Conservation (phyloP, 805 yeast genomes). For the Ogataea nonfermentans region DNA sequence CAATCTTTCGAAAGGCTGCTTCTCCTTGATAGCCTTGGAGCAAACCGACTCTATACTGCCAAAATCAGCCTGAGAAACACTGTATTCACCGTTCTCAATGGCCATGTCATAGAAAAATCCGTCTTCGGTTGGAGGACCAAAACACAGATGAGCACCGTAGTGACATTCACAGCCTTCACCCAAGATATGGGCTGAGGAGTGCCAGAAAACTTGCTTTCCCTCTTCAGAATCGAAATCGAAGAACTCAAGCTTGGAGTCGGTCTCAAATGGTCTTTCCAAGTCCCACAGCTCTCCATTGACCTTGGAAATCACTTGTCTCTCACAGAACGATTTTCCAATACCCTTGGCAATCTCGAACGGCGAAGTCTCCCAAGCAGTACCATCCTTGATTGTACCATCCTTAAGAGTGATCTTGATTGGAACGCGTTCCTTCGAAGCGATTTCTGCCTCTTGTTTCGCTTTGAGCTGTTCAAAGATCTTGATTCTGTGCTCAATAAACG, state of each 20-base stretch:
- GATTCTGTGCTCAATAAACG: slow-evolving; percentile 75
- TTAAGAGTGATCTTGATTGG: slow-evolving; percentile 78
- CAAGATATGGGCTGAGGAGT: slow-evolving; percentile 94
- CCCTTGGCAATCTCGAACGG: slow-evolving; percentile 82
- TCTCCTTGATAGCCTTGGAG: slow-evolving; percentile 87
- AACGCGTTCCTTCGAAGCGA: slow-evolving; percentile 54
- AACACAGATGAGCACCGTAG: slow-evolving; percentile 86
- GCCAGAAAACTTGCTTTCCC: slow-evolving; percentile 97
- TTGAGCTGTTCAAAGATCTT: slow-evolving; percentile 76
- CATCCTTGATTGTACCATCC: slow-evolving; percentile 80
- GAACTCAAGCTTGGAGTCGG: slow-evolving; percentile 65
- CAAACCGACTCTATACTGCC: slow-evolving; percentile 80
- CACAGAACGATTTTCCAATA: slow-evolving; percentile 84
- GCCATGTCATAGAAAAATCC: slow-evolving; percentile 98
- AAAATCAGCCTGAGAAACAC: slow-evolving; percentile 81
- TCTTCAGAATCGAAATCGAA: slow-evolving; percentile 92
- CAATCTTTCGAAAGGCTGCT: slow-evolving; percentile 92
- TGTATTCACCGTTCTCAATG: slow-evolving; percentile 70
- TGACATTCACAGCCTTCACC: slow-evolving; percentile 99
- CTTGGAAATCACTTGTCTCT: slow-evolving; percentile 86
- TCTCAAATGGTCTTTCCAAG: slow-evolving; percentile 88
- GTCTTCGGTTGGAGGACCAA: slow-evolving; percentile 97
- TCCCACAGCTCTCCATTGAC: slow-evolving; percentile 94
- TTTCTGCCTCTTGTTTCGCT: slow-evolving; percentile 69
- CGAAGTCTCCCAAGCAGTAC: slow-evolving; percentile 82